Evolutionary conservation across 345 rosid genomes (phyloP).

Genomic region (Odontarrhena argentea): DNA sequence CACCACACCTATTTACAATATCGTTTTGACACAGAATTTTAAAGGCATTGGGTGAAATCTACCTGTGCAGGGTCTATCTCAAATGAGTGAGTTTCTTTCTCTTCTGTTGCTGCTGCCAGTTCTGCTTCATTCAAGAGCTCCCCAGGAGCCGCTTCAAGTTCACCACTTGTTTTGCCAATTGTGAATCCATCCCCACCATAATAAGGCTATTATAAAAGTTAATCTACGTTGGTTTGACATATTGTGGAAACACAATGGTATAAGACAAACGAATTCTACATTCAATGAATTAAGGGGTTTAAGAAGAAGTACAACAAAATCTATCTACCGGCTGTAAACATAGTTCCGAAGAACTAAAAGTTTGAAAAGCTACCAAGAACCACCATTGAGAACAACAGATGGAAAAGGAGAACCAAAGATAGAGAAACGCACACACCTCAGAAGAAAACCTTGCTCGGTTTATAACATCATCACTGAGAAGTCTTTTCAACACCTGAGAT

Average conservation of each 20-base stretch:
- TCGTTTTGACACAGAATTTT: neutral
- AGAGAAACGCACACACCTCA: constrained; percentile 55
- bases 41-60: neutral
- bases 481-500: constrained; percentile 74
- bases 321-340: constrained; percentile 19
- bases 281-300: constrained; percentile 17
- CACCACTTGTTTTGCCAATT: constrained; percentile 73
- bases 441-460: constrained; percentile 61
- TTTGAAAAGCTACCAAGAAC: constrained; percentile 10
- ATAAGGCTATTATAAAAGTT: constrained; percentile 42
- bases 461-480: constrained; percentile 75
- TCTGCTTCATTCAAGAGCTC: constrained; percentile 85
- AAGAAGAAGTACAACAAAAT: constrained; percentile 1
- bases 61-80: constrained; percentile 93
- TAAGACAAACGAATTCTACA: neutral
- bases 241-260: constrained; percentile 17
- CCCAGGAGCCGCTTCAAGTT: constrained; percentile 59
- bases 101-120: constrained; percentile 91
- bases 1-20: neutral
- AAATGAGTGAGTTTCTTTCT: constrained; percentile 89
- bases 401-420: neutral
- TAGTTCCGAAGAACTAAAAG: neutral
- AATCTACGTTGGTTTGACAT: constrained; percentile 13
- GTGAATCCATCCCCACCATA: constrained; percentile 66
- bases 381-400: neutral